A percentile compares a stretch with the other conserved stretches of the same genome.
Conservation (phyloP, 1,284 basidiomycete genomes). For the Cutaneotrichosporon mucoides region DNA sequence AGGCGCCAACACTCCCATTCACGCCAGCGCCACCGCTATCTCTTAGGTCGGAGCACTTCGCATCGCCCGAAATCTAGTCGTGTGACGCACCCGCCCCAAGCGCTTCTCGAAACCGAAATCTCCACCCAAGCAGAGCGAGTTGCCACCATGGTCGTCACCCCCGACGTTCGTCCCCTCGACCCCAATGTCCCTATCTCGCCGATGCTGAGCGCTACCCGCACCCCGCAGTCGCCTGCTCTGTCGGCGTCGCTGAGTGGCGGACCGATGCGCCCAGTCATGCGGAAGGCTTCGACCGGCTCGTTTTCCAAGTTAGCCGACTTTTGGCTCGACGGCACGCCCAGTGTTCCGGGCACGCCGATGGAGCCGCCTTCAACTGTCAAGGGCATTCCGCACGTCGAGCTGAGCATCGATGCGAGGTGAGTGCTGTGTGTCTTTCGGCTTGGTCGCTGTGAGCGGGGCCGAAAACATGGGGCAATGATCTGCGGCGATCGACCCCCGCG, state of each 20-base stretch:
- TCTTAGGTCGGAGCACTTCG: neutral
- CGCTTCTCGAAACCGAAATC: neutral
- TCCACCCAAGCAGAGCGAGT: neutral
- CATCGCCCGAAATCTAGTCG: neutral
- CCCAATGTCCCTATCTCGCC: constrained; percentile 20
- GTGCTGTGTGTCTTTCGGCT: constrained; percentile 32
- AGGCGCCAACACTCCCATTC: neutral
- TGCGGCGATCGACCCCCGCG: neutral
- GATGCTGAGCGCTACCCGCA: constrained; percentile 12
- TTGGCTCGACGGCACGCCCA: constrained; percentile 30
- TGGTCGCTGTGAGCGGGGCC: neutral
- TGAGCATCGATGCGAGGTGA: constrained; percentile 68
- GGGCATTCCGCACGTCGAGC: constrained; percentile 61
- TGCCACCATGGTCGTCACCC: constrained; percentile 28
- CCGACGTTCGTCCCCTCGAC: constrained; percentile 18
- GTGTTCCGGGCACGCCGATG: constrained; percentile 13
- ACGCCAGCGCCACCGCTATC: neutral
- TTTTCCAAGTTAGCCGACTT: constrained; percentile 47
- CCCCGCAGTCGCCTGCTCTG: neutral
- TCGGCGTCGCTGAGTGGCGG: neutral
- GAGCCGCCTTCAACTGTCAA: constrained; percentile 52
- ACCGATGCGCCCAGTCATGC: constrained; percentile 20
- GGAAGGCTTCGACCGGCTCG: constrained; percentile 37
- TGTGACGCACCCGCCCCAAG: neutral
- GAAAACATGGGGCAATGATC: neutral